Conservation (phyloP, 2,329 filamentous ascomycete species). For the Tympanopsis confertula region DNA sequence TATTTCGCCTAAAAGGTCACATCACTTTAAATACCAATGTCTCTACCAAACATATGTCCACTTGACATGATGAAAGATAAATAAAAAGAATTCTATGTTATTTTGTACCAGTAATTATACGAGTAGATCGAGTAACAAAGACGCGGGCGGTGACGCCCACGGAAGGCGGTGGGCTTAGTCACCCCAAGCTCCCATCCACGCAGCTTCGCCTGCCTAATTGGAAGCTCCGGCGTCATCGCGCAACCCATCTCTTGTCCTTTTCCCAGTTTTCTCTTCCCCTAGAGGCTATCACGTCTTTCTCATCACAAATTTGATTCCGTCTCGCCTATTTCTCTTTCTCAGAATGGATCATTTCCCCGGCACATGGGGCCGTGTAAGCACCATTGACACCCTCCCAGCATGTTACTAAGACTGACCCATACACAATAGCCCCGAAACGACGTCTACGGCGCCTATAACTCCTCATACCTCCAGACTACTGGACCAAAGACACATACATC, state of each 20-base stretch:
- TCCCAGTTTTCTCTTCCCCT: background rate
- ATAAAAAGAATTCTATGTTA: too few relatives aligned
- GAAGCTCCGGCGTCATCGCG: constrained; percentile 2
- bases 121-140: too few relatives aligned
- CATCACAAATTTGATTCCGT: too few relatives aligned
- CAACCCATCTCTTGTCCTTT: background rate
- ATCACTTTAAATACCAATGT: too few relatives aligned
- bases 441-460: constrained; percentile 87
- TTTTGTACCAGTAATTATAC: too few relatives aligned
- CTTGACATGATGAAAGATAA: too few relatives aligned
- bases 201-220: constrained; percentile 21
- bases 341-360: constrained; percentile 63
- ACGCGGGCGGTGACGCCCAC: too few relatives aligned
- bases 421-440: constrained; percentile 77
- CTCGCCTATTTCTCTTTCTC: too few relatives aligned
- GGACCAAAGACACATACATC: constrained; percentile 78
- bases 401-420: constrained; percentile 5
- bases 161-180: too few relatives aligned
- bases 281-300: background rate
- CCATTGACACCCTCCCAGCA: background rate
- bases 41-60: too few relatives aligned
- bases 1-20: too few relatives aligned
- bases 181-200: too few relatives aligned
- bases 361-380: constrained; percentile 56
- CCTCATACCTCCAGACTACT: constrained; percentile 64